Conservation (phyloP, 345 rosid genomes). For the Reutealis trisperma region DNA sequence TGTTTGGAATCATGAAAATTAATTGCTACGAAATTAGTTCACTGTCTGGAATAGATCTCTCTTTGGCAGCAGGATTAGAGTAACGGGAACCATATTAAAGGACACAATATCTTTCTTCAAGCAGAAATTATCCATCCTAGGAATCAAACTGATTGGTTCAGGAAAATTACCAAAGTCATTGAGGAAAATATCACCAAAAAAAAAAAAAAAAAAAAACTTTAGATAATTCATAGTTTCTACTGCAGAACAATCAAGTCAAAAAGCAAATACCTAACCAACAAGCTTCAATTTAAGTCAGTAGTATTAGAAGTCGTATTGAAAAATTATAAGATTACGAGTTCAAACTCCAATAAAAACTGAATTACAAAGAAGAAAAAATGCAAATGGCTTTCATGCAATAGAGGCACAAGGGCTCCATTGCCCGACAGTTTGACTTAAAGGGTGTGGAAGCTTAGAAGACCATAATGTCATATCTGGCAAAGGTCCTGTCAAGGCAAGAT, state of each 20-base stretch:
- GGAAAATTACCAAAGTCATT: background rate
- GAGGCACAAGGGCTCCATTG: slow-evolving; percentile 63
- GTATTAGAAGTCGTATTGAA: no score
- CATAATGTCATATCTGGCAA: slow-evolving; percentile 62
- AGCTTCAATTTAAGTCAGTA: background rate
- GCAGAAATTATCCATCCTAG: background rate
- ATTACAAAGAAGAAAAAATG: no score
- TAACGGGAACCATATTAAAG: background rate
- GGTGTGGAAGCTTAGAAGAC: slow-evolving; percentile 57
- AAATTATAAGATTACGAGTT: no score
- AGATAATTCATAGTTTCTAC: background rate
- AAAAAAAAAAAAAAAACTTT: background rate
- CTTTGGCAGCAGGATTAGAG: no score
- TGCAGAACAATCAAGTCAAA: background rate
- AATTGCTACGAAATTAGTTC: no score
- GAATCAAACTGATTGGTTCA: background rate
- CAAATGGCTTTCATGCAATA: slow-evolving; percentile 6
- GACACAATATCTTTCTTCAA: background rate
- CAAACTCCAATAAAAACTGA: no score
- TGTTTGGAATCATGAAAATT: background rate
- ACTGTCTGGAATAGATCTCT: no score
- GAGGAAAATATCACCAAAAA: background rate
- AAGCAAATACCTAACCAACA: no score
- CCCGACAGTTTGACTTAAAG: slow-evolving; percentile 51
- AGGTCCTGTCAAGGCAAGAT: slow-evolving; percentile 69